Conservation (phyloP, 2,329 filamentous ascomycete species). For the Alternaria solani region DNA sequence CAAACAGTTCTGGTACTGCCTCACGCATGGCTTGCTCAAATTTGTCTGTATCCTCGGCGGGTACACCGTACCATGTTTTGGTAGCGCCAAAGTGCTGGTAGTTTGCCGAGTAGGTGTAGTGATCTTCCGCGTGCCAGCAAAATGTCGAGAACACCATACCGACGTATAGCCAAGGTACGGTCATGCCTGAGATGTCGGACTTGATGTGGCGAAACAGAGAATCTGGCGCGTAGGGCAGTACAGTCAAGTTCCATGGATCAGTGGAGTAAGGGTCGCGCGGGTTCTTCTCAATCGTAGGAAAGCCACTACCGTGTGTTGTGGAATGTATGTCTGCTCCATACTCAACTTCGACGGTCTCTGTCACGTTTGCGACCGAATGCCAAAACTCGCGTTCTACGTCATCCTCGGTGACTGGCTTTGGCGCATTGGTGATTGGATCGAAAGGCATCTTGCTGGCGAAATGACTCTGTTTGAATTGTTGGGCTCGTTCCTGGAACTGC, state of each 20-base stretch:
- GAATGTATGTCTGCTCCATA: constrained; percentile 98
- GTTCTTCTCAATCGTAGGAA: constrained; percentile 91
- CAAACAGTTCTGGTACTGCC: constrained; percentile 94
- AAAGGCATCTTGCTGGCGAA: constrained; percentile 91
- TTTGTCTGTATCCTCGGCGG: constrained; percentile 89
- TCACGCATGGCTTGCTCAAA: constrained; percentile 96
- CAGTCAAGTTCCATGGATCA: constrained; percentile 95
- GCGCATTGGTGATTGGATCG: constrained; percentile 82
- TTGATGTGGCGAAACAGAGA: constrained; percentile 98
- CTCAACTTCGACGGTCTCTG: constrained; percentile 96
- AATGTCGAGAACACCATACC: constrained; percentile 99
- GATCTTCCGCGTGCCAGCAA: constrained; percentile 99
- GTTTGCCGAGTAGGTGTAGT: constrained; percentile 96
- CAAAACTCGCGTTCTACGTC: constrained; percentile 98
- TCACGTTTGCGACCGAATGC: constrained; percentile 90
- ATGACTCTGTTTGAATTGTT: constrained; percentile 92
- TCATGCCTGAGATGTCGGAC: constrained; percentile 98
- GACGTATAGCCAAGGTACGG: constrained; percentile 97
- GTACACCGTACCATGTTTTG: constrained; percentile 99
- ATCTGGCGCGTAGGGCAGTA: constrained; percentile 87
- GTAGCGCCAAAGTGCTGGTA: constrained; percentile 98
- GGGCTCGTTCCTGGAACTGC: constrained; percentile 95
- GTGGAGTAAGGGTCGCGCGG: constrained; percentile 86
- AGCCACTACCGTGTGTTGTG: constrained; percentile 95
- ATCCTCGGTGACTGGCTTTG: constrained; percentile 85